Percentiles rank a stretch among this genome's conserved stretches.
Evolutionary conservation across 1,284 basidiomycete genomes (phyloP).

Genomic region (Ganoderma multipileum): DNA sequence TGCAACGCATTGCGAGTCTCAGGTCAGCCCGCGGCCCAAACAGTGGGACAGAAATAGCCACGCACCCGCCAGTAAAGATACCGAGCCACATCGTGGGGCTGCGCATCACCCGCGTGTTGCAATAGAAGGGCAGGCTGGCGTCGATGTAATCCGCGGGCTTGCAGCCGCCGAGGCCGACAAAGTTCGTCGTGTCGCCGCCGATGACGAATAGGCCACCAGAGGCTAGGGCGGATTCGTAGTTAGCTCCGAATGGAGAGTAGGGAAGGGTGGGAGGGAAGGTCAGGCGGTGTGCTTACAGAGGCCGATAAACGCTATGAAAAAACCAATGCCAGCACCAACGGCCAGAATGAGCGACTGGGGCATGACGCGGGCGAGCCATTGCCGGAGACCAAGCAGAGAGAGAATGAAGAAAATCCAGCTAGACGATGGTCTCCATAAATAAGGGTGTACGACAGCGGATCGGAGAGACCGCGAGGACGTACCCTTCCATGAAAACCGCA

Average conservation of each 20-base stretch:
- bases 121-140: conserved; percentile 61
- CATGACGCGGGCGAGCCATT: conserved; percentile 90
- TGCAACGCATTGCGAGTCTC: conserved; percentile 23
- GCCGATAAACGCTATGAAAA: conserved; percentile 85
- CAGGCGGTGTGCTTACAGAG: conserved; percentile 50
- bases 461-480: conserved; percentile 5
- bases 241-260: conserved; percentile 2
- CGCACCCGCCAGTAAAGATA: conserved; percentile 84
- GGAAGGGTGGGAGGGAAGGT: not conserved
- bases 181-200: conserved; percentile 75
- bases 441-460: not conserved
- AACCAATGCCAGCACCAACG: conserved; percentile 86
- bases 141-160: conserved; percentile 50
- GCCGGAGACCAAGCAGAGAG: conserved; percentile 85
- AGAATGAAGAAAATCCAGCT: conserved; percentile 87
- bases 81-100: conserved; percentile 90
- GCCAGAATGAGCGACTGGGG: conserved; percentile 87
- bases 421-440: not conserved
- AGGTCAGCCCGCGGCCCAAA: not conserved
- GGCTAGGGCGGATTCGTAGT: conserved; percentile 42
- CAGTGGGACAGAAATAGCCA: conserved; percentile 14
- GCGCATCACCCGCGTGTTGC: conserved; percentile 71
- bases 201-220: conserved; percentile 78
- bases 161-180: conserved; percentile 87
- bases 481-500: conserved; percentile 90